These are phyloP conservation scores for Canariomyces notabilis DNA, from an alignment of 2,329 filamentous ascomycete genomes.

Conservation along the genomic window DNA sequence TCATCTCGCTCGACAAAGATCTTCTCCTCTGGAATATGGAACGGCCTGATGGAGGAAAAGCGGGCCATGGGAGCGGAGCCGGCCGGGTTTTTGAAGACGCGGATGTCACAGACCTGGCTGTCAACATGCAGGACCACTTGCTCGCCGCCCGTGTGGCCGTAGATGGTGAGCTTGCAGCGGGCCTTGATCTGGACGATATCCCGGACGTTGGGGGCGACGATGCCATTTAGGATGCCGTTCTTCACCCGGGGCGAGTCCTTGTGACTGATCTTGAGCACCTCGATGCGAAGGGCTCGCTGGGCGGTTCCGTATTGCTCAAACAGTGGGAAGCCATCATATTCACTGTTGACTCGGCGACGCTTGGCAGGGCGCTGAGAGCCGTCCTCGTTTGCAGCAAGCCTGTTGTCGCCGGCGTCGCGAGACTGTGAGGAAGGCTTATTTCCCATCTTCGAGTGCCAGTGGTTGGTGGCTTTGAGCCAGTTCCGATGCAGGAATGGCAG, in stretches of 20 bases:
- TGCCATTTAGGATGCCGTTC: slow-evolving; percentile 33
- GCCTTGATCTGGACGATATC: slow-evolving; percentile 34
- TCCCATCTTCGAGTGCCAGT: slow-evolving; percentile 41
- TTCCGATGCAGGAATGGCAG: slow-evolving; percentile 52
- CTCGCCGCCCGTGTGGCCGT: slow-evolving; percentile 32
- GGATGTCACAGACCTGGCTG: slow-evolving; percentile 50
- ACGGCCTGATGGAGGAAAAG: slow-evolving; percentile 44
- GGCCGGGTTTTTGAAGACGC: slow-evolving; percentile 44
- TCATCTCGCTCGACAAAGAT: slow-evolving; percentile 46
- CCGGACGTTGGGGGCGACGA: slow-evolving; percentile 31
- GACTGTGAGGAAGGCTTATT: slow-evolving; percentile 38
- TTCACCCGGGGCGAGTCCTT: slow-evolving; percentile 41
- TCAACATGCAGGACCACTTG: slow-evolving; percentile 47
- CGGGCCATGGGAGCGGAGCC: slow-evolving; percentile 42
- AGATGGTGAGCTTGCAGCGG: slow-evolving; percentile 41
- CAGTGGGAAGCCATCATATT: slow-evolving; percentile 32
- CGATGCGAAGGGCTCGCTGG: slow-evolving; percentile 44
- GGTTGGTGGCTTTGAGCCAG: slow-evolving; percentile 45
- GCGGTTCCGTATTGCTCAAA: slow-evolving; percentile 18
- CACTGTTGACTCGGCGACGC: slow-evolving; percentile 44
- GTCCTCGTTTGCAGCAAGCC: slow-evolving; percentile 26
- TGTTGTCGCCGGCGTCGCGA: slow-evolving; percentile 30
- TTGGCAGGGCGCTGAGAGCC: slow-evolving; percentile 40
- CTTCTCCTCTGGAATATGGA: slow-evolving; percentile 48
- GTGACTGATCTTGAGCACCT: slow-evolving; percentile 49